Percentiles rank a stretch among this genome's conserved stretches.
phyloP scores from a whole-genome alignment of 2,329 filamentous ascomycete genomes.

The Penicillium crustosum region DNA sequence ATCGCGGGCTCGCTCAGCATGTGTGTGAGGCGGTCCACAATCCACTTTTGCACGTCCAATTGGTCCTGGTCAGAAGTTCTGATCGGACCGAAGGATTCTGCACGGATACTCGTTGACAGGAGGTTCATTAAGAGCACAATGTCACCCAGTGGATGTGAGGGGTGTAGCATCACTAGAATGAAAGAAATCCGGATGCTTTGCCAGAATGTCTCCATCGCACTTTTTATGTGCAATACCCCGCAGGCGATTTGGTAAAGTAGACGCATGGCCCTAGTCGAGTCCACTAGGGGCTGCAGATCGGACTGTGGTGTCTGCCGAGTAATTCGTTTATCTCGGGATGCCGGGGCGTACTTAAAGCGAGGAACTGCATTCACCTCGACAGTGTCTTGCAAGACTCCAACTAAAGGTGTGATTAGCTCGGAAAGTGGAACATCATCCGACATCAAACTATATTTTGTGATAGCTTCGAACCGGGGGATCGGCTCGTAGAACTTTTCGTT shows the following conservation, averaged over 20 bases:
- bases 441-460: conserved; percentile 43
- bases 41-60: conserved; percentile 44
- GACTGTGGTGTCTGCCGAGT: conserved; percentile 42
- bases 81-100: conserved; percentile 57
- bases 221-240: conserved; percentile 46
- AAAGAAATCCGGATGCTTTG: conserved; percentile 56
- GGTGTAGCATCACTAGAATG: conserved; percentile 59
- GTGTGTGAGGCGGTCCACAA: conserved; percentile 58
- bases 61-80: conserved; percentile 41
- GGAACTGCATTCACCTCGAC: conserved; percentile 58
- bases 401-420: conserved; percentile 39
- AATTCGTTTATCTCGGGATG: conserved; percentile 42
- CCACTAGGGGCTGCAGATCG: conserved; percentile 50
- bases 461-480: conserved; percentile 43
- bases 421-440: conserved; percentile 40
- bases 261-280: conserved; percentile 55
- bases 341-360: conserved; percentile 47
- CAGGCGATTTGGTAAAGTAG: conserved; percentile 55
- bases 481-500: conserved; percentile 53
- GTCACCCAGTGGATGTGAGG: conserved; percentile 57
- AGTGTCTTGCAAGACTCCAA: conserved; percentile 44
- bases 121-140: conserved; percentile 57
- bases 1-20: conserved; percentile 57
- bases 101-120: conserved; percentile 55
- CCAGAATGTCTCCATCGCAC: conserved; percentile 54